Evolutionary conservation across 2,329 filamentous ascomycete species (phyloP), one percentile per base, ranked within the genome.

Genomic region (Neurospora sp.): DNA sequence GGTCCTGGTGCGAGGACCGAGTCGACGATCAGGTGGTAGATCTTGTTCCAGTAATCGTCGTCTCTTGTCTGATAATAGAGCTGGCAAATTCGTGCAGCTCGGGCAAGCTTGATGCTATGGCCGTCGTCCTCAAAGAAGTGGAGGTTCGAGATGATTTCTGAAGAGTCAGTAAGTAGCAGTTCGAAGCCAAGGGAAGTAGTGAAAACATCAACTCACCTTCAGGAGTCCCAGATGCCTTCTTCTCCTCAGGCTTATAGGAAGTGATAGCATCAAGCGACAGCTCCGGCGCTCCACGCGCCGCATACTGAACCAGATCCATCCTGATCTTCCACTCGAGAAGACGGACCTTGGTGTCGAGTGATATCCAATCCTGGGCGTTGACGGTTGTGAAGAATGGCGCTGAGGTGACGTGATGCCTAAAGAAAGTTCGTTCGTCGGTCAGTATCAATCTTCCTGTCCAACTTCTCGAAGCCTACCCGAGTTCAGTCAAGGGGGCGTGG

Each of bases 311-410:
- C 6, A 97, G 81, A 77, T 96, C 92, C 74, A 89, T 80, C 57
- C 93, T 87, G 67, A 89, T 91, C 79, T 96, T 97, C 87, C 89
- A 94, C 79, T 96, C 91, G 8, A 97, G 82, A 0, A 97, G 81
- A 6, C 92, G 88, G 12, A 84, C 82, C 77, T 94, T 95, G 66
- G 83, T 82, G 8, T 83, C 82, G 0, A 80, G 76, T 0, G 87
- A 83, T 62, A 93, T 83, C 86, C 87, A 96, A 43, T 83, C 73
- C 73, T 84, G 84, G 11, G 81, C 80, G 76, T 89, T 85, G 77
- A 97, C 84, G 8, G 83, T 82, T 73, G 92, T 84, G 81, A 95
- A 96, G 73, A 97, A 88, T n/a, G 90, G 89, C 11, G 83, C 77
- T 0, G 83, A 83, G 76, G 91, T 97, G 74, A 95, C 81, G 75